Conservation (phyloP, 257 asterid genomes). For the Jacaranda mimosifolia region DNA sequence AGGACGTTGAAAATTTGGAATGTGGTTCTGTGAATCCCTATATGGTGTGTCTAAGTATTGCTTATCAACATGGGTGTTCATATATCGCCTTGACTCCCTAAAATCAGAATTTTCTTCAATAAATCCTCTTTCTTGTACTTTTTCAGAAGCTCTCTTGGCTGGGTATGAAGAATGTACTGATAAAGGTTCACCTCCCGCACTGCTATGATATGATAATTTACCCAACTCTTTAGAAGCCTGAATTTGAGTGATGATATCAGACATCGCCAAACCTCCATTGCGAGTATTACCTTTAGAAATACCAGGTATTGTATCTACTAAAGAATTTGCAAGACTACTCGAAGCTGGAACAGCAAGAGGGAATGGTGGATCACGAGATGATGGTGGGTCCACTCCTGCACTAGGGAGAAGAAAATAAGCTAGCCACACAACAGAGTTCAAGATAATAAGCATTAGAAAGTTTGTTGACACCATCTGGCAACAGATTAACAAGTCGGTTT, state of each 20-base stretch:
- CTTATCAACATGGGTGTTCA: conserved; percentile 65
- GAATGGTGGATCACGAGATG: conserved; percentile 98
- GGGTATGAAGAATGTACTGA: conserved; percentile 71
- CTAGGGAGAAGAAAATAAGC: conserved; percentile 75
- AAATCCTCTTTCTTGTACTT: conserved; percentile 69
- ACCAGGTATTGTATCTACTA: conserved; percentile 64
- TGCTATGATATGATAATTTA: conserved; percentile 67
- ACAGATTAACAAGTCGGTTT: conserved; percentile 15
- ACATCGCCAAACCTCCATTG: conserved; percentile 86
- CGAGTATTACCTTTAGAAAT: conserved; percentile 72
- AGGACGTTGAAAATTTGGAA: conserved; percentile 98
- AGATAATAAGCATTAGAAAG: conserved; percentile 18
- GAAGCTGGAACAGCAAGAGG: conserved; percentile 63
- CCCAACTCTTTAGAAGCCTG: conserved; percentile 92
- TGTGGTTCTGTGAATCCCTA: conserved; percentile 69
- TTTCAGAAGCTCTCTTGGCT: conserved; percentile 82
- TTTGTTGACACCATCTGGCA: not conserved
- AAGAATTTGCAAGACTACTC: conserved; percentile 67
- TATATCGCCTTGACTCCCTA: conserved; percentile 75
- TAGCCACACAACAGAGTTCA: conserved; percentile 53
- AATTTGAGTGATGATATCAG: conserved; percentile 95
- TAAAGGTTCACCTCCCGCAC: conserved; percentile 63
- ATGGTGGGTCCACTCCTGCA: conserved; percentile 99
- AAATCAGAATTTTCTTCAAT: conserved; percentile 74
- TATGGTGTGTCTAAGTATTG: conserved; percentile 70